A percentile compares a stretch with the other conserved stretches of the same genome.
These are phyloP conservation scores for Capsicum rhomboideum DNA, from an alignment of 257 asterid species.

Conservation along the genomic window DNA sequence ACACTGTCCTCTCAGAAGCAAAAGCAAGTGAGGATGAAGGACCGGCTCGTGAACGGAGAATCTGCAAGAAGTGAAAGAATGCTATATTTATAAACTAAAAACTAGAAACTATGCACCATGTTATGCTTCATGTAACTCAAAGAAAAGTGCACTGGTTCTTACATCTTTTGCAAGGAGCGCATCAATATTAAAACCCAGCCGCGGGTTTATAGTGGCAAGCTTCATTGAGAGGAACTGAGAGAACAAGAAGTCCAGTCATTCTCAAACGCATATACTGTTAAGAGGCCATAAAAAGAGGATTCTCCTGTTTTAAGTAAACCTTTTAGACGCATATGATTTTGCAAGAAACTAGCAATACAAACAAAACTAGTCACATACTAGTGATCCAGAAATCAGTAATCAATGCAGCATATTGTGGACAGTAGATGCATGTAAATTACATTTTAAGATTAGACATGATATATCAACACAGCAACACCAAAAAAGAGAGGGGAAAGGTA, in stretches of 20 bases:
- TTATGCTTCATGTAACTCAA: not conserved
- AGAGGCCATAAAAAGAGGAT: not conserved
- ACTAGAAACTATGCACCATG: not conserved
- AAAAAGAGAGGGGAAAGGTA: not conserved
- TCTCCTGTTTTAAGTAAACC: not conserved
- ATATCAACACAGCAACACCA: not conserved
- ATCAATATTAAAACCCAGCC: slow-evolving; percentile 57
- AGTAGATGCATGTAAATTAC: not conserved
- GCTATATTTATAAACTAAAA: not conserved
- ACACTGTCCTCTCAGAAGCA: slow-evolving; percentile 41
- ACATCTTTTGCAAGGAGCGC: no score
- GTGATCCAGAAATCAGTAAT: not conserved
- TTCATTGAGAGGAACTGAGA: slow-evolving; percentile 92
- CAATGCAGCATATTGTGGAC: not conserved
- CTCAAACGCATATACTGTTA: not conserved
- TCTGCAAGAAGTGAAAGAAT: slow-evolving; percentile 19
- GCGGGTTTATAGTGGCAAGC: slow-evolving; percentile 88
- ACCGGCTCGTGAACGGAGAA: slow-evolving; percentile 45
- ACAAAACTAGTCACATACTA: not conserved
- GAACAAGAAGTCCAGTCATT: slow-evolving; percentile 3
- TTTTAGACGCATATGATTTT: not conserved
- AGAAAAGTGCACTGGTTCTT: not conserved
- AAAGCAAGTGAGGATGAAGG: slow-evolving; percentile 45
- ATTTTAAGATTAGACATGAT: not conserved
- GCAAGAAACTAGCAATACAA: not conserved